Evolutionary conservation across 2,329 filamentous ascomycete species (phyloP), one percentile per base, ranked within the genome.

Genomic region (Cercospora brassicicola): DNA sequence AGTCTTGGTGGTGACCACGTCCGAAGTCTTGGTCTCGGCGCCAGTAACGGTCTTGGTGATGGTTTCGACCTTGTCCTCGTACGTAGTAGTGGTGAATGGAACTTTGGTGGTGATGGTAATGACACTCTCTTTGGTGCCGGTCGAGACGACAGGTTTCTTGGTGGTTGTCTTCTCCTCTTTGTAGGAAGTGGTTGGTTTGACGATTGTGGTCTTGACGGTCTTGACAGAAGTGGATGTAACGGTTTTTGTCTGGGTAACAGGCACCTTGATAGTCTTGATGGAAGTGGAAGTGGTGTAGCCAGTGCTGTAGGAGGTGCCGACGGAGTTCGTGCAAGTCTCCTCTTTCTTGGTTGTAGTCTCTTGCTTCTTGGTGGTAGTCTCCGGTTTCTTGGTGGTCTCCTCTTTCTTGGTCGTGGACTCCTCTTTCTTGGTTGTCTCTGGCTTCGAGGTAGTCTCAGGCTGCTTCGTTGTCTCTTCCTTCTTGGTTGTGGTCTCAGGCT

Each of bases 281-380:
- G 51, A 62, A n/a, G 68, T 60, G 62, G 64, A 51, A 20, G 64
- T 70, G 18, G 53, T 64, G 15, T 69, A 67, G 1, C 56, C 69
- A 15, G 59, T 62, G 30, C 59, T 67, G 33, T 61, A 67, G 33
- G 56, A 65, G 18, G 67, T 71, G 57, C 64, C 65, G 18, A 64
- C 39, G 31, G 59, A 53, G 15, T 39, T 51, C 9, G 61, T 63
- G 68, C 67, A 71, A 48, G 66, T 68, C 20, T 39, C 55, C 60
- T 39, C 33, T 39, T 39, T 39, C 33, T 39, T 39, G 33, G 33
- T 39, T 15, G 33, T 39, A 39, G 33, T 39, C 13, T 39, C 33
- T 39, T 39, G 33, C 33, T 39, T 39, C 13, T 39, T 39, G 7
- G 33, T 39, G 33, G 33, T 39, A n/a, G 33, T 39, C 33, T 39